Base-by-base conservation (phyloP, 495 filamentous ascomycete species). In the Umbilicaria muhlenbergii region DNA sequence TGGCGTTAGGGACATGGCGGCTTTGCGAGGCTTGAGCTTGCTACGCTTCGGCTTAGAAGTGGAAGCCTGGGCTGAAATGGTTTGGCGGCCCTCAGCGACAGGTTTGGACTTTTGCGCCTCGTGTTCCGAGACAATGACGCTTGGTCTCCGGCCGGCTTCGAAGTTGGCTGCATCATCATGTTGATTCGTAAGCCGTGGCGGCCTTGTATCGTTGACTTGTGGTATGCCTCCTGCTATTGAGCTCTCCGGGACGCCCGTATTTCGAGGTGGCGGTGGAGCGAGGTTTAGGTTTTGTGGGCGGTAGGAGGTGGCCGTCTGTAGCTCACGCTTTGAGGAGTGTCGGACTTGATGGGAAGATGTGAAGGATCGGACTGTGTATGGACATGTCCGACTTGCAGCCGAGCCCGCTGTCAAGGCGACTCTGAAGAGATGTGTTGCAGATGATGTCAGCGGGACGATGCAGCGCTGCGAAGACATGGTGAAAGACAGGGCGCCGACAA, bases 1-100 rank as follows among this genome's bases (percentile, higher is more conserved):
- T 0, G 83, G 68, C 0, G 89, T 86, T 33, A 98, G 69, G 45
- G 80, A 83, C 68, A 98, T 86, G 12, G 89, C 84, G 2, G 91
- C 86, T 65, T 94, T 95, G 40, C 88, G 76, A 19, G 91, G 69
- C 36, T 83, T 79, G 13, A 96, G 68, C 54, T 79, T 84, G 47
- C 70, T 66, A 36, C 74, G 69, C 42, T 69, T 58, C 32, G 75
- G 71, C 37, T 58, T 44, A 17, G 59, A 19, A 15, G 65, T 31
- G 41, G 67, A 60, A 21, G 61, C 42, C 43, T 61, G 48, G 3
- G 56, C 4, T 41, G 65, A 46, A n/a, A 61, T 52, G 5, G 59
- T 45, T 1, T 69, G 51, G 2, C 28, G 14, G 8, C 58, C 14
- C 8, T 57, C 48, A 15, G 55, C 46, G 42, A 51, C 55, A 2